phyloP scores from a whole-genome alignment of 768 basidiomycete genomes.

The Auriscalpium microsporum region DNA sequence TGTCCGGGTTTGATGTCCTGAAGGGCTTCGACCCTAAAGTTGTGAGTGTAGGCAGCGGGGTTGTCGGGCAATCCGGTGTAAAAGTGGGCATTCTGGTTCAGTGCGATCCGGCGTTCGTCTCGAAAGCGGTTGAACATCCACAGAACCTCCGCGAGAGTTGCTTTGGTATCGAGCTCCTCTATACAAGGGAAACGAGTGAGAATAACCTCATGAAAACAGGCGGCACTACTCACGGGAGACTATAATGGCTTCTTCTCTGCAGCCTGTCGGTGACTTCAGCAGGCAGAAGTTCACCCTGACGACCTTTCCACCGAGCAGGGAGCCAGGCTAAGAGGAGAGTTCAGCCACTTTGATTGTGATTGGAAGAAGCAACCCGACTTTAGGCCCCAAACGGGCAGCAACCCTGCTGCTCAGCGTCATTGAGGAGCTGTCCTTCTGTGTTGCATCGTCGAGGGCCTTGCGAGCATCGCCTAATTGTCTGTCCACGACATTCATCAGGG shows the following conservation, averaged over 20 bases:
- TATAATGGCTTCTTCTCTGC: neutral
- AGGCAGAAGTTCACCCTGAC: neutral
- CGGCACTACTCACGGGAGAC: neutral
- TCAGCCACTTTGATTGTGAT: too few species aligned
- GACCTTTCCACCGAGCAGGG: neutral
- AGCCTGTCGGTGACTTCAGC: neutral
- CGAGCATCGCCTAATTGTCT: too few species aligned
- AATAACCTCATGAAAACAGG: neutral
- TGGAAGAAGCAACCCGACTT: too few species aligned
- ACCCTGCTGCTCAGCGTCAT: too few species aligned
- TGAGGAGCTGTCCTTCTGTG: too few species aligned
- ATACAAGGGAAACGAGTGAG: neutral
- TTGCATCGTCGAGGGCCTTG: too few species aligned
- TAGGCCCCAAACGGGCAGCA: too few species aligned
- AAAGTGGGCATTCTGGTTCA: constrained; percentile 7
- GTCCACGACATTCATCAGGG: too few species aligned
- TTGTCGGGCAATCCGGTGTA: neutral
- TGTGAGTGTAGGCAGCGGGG: neutral
- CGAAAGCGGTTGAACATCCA: constrained; percentile 7
- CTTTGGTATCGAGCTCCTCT: constrained; percentile 1
- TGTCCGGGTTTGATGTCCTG: neutral
- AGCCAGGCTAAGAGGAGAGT: neutral
- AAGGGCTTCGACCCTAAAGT: neutral
- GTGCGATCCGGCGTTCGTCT: neutral
- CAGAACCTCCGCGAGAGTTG: neutral